A percentile compares a stretch with the other conserved stretches of the same genome.
Evolutionary conservation across 1,139 yeast species (phyloP).

Genomic region (Suhomyces panamericanus): DNA sequence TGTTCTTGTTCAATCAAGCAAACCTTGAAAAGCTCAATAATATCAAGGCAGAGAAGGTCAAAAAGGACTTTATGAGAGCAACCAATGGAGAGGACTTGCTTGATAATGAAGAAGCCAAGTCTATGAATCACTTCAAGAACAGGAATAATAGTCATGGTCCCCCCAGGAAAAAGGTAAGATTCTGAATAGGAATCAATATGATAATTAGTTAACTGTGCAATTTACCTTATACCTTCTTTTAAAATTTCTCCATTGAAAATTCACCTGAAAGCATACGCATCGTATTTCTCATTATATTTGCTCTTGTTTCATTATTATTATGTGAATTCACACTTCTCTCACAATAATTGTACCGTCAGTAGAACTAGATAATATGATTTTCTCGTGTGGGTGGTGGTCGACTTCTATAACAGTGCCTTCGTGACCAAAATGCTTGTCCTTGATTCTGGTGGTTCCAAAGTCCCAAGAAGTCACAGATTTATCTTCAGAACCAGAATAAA

Average conservation of each 20-base stretch:
- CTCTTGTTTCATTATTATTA: too few species aligned
- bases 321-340: conserved; percentile 26
- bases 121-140: background rate
- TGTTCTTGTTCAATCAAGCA: conserved; percentile 46
- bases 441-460: conserved; percentile 46
- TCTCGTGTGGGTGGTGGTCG: conserved; percentile 42
- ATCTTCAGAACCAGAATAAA: conserved; percentile 66
- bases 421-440: conserved; percentile 59
- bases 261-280: too few species aligned
- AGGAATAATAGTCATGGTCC: background rate
- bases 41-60: conserved; percentile 26
- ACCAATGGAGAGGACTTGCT: conserved; percentile 13
- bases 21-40: conserved; percentile 38
- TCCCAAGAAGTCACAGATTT: conserved; percentile 63
- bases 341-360: conserved; percentile 52
- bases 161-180: conserved; percentile 27
- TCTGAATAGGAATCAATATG: too few species aligned
- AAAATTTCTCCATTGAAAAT: too few species aligned
- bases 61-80: conserved; percentile 16
- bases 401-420: conserved; percentile 62
- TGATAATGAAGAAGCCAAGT: conserved; percentile 6
- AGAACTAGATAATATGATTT: conserved; percentile 46
- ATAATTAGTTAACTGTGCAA: too few species aligned
- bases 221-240: too few species aligned
- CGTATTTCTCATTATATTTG: too few species aligned